phyloP scores from a whole-genome alignment of 2,329 filamentous ascomycete species.

The Fusarium sp. region DNA sequence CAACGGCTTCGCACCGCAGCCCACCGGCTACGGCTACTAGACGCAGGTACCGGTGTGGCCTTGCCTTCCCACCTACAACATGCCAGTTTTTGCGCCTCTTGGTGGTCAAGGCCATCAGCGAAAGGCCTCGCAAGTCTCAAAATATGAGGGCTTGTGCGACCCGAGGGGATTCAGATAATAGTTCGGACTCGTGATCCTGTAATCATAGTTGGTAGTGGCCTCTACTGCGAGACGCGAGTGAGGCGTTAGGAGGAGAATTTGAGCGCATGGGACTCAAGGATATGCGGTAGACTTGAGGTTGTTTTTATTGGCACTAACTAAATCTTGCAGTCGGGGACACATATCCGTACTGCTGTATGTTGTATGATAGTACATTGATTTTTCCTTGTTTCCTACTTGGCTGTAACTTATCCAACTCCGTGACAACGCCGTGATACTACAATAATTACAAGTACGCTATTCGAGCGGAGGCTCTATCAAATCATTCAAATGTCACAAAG shows the following conservation, averaged over 20 bases:
- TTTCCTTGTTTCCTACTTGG: constrained; percentile 28
- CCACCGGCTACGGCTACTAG: constrained; percentile 77
- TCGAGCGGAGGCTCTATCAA: not conserved
- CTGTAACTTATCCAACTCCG: constrained; percentile 6
- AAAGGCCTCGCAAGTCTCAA: constrained; percentile 14
- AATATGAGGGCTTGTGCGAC: constrained; percentile 4
- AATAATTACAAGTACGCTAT: not conserved
- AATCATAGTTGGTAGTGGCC: constrained; percentile 41
- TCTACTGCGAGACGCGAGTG: constrained; percentile 32
- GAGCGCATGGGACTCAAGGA: constrained; percentile 39
- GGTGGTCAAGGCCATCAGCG: constrained; percentile 11
- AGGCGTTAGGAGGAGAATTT: constrained; percentile 34
- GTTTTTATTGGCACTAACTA: constrained; percentile 40
- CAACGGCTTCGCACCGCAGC: constrained; percentile 89
- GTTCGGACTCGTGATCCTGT: constrained; percentile 41
- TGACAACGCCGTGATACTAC: constrained; percentile 21
- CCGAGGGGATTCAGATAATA: constrained; percentile 37
- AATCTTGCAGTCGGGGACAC: constrained; percentile 31
- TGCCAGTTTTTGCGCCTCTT: constrained; percentile 15
- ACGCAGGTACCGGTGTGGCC: constrained; percentile 45
- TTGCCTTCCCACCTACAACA: constrained; percentile 32
- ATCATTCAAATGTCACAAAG: not conserved
- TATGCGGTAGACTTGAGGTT: constrained; percentile 42
- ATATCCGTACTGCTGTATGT: constrained; percentile 38
- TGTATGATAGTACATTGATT: constrained; percentile 49